Percentiles rank a stretch among this genome's conserved stretches.
phyloP scores from a whole-genome alignment of 2,329 filamentous ascomycete species.

The Xylaria hypoxylon region DNA sequence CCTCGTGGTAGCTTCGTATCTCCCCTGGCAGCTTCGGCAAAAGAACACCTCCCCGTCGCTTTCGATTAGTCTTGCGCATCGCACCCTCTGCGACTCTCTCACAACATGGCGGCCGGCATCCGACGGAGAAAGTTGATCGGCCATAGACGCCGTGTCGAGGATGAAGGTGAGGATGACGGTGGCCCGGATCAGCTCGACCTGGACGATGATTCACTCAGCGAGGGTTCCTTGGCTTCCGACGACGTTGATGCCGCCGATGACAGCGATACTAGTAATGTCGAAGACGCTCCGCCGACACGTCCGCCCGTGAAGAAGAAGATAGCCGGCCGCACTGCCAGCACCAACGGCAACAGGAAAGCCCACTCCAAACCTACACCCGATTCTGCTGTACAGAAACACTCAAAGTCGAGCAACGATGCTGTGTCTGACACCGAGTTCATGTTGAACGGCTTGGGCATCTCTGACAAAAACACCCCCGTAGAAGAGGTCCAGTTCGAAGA shows the following conservation, averaged over 20 bases:
- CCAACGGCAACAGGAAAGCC: conserved; percentile 51
- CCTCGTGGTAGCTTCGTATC: conserved; percentile 34
- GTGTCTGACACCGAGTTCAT: conserved; percentile 69
- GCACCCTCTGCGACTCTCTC: conserved; percentile 35
- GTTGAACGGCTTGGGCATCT: conserved; percentile 65
- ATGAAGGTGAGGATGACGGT: conserved; percentile 77
- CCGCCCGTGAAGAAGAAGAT: conserved; percentile 49
- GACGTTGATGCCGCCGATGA: conserved; percentile 70
- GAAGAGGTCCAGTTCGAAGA: conserved; percentile 62
- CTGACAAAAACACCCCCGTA: conserved; percentile 56
- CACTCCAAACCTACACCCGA: conserved; percentile 46
- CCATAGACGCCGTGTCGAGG: conserved; percentile 75
- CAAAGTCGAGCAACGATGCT: conserved; percentile 54
- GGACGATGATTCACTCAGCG: conserved; percentile 74
- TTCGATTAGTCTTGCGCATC: conserved; percentile 30
- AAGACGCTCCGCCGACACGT: conserved; percentile 65
- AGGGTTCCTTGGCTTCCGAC: conserved; percentile 72
- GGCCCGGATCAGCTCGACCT: conserved; percentile 66
- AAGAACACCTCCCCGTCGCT: conserved; percentile 28
- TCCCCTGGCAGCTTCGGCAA: conserved; percentile 12
- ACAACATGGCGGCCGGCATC: conserved; percentile 61
- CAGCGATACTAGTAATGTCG: conserved; percentile 73
- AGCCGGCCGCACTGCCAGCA: conserved; percentile 48
- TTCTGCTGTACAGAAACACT: conserved; percentile 48
- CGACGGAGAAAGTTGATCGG: conserved; percentile 75